Evolutionary conservation across 1,284 basidiomycete genomes (phyloP).

Genomic region (Phellopilus nigrolimitatus): DNA sequence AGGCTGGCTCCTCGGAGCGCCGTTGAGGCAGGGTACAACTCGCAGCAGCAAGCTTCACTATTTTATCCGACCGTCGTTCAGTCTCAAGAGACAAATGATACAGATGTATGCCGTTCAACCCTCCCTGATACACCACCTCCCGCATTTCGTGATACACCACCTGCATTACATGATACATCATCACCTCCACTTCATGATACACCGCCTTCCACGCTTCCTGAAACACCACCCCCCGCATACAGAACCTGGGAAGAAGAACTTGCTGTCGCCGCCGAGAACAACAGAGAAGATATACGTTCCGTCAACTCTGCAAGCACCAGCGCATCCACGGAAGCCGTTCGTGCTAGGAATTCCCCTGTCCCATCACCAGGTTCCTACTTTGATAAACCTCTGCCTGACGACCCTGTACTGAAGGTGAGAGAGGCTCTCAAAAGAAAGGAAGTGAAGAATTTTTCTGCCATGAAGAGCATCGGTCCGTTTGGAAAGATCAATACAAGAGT

Average conservation of each 20-base stretch:
- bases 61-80: not conserved
- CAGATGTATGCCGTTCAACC: not conserved
- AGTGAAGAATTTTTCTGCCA: constrained; percentile 4
- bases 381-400: not conserved
- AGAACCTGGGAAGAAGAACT: constrained; percentile 7
- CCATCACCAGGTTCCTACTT: not conserved
- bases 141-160: too few species aligned
- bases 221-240: constrained; percentile 15
- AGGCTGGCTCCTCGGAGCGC: not conserved
- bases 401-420: not conserved
- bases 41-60: too few species aligned
- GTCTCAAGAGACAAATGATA: not conserved
- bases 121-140: too few species aligned
- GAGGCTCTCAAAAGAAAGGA: constrained; percentile 14
- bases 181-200: too few species aligned
- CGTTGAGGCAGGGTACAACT: not conserved
- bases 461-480: constrained; percentile 11
- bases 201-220: not conserved
- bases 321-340: not conserved
- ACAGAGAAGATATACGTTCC: not conserved
- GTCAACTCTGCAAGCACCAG: not conserved
- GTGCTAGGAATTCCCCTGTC: not conserved
- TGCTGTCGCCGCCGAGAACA: not conserved
- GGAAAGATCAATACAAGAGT: constrained; percentile 9
- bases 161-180: too few species aligned